Evolutionary conservation across 495 filamentous ascomycete species (phyloP).

Genomic region (Aspergillus carlsbadensis): DNA sequence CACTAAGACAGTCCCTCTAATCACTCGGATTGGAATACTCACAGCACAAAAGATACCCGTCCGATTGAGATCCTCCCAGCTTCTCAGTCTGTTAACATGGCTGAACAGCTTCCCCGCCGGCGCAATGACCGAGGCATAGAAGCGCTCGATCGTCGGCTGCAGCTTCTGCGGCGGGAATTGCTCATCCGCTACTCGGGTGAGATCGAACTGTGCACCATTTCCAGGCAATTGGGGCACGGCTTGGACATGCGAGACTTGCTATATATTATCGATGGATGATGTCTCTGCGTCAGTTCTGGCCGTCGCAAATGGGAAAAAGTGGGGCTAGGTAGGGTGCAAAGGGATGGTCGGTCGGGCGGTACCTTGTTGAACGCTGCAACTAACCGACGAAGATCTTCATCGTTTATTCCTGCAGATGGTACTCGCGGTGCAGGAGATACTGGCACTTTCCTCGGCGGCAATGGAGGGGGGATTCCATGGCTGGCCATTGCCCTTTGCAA

Average conservation of each 20-base stretch:
- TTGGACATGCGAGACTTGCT: slow-evolving; percentile 87
- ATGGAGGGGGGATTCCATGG: neutral
- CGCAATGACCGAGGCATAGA: slow-evolving; percentile 80
- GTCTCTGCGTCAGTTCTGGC: no score
- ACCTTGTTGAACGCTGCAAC: no score
- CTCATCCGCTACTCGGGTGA: slow-evolving; percentile 79
- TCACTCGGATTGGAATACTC: slow-evolving; percentile 41
- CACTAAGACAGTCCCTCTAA: neutral
- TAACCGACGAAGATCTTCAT: neutral
- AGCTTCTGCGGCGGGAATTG: slow-evolving; percentile 87
- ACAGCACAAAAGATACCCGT: slow-evolving; percentile 67
- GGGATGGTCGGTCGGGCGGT: no score
- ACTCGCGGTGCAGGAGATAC: neutral
- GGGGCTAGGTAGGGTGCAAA: neutral
- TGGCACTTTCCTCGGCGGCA: neutral
- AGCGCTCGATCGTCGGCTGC: slow-evolving; percentile 70
- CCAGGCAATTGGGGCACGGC: slow-evolving; percentile 47
- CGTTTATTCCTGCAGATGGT: neutral
- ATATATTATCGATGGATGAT: slow-evolving; percentile 25
- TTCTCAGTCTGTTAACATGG: slow-evolving; percentile 72
- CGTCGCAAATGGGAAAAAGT: neutral
- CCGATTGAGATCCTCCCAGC: slow-evolving; percentile 73
- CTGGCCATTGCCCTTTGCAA: no score
- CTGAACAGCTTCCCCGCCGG: slow-evolving; percentile 63
- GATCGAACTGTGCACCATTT: slow-evolving; percentile 65